Conservation (phyloP, 2,329 filamentous ascomycete genomes). For the Hypoxylon sp. region DNA sequence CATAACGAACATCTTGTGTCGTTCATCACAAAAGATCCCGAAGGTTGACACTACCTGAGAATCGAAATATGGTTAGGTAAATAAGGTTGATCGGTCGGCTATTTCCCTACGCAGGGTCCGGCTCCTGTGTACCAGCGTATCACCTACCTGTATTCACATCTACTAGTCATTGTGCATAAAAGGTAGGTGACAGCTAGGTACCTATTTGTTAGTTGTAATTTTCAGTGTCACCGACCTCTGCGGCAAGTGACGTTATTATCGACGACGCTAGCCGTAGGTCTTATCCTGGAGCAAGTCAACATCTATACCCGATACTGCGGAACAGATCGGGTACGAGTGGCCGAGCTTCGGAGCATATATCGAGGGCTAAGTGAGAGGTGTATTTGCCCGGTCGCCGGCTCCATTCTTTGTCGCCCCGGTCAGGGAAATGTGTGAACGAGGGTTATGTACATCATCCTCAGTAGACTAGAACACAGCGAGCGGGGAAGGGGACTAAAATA, state of each 20-base stretch:
- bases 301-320: not conserved
- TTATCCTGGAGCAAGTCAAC: slow-evolving; percentile 10
- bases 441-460: slow-evolving; percentile 1
- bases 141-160: not conserved
- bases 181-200: not conserved
- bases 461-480: not conserved
- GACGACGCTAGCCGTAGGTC: slow-evolving; percentile 21
- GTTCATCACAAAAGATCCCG: not conserved
- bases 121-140: slow-evolving; percentile 20
- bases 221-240: slow-evolving; percentile 8
- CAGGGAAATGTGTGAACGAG: slow-evolving; percentile 3
- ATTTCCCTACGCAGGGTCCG: slow-evolving; percentile 12
- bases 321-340: slow-evolving; percentile 1
- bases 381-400: not conserved
- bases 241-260: slow-evolving; percentile 20
- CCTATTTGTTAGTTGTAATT: slow-evolving; percentile 17
- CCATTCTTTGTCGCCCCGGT: not conserved
- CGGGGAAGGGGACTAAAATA: not conserved
- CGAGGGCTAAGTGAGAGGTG: not conserved
- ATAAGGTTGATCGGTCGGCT: not conserved
- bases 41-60: not conserved
- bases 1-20: not conserved
- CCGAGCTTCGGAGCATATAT: slow-evolving; percentile 19
- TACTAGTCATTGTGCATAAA: not conserved
- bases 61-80: not conserved